Evolutionary conservation across 768 basidiomycete genomes (phyloP), one percentile per base, ranked within the genome.

Genomic region (Suillus subluteus): DNA sequence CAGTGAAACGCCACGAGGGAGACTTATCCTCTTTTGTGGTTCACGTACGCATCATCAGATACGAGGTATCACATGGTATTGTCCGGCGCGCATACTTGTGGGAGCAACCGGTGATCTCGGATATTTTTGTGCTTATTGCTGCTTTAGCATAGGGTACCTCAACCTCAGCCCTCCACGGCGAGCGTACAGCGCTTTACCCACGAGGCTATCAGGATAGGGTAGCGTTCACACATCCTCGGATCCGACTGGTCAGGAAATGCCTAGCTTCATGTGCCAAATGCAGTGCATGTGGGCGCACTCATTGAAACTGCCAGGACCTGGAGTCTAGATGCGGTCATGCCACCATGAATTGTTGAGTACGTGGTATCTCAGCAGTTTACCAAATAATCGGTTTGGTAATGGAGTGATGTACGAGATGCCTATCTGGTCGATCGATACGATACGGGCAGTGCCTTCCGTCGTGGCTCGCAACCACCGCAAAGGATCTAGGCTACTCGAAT

Each of bases 361-460:
- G 16, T 12, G 26, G 30, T 41, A 61, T 61, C 26, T 30, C 1
- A 9, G 43, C 26, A 9, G 26, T 26, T 40, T 30, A 41, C 37
- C 26, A 18, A 41, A 18, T 61, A 6, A 41, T 41, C 11, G 26
- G 21, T 43, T 43, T 30, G 16, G 40, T 40, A 26, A 40, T 26
- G 23, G 37, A 38, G 1, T 13, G 15, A 23, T 23, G 38, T 38
- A 58, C 23, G 32, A 37, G 23, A 41, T 59, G 13, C 40, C 26
- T 59, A 59, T 59, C 40, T 41, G 35, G 40, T 18, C 41, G 18
- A 61, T 61, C 58, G 58, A 59, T 58, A 6, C 18, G 38, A 9
- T 7, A 40, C 38, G 38, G 40, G 23, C 40, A 9, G 3, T 61
- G 11, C 15, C 26, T 30, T 43, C 26, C 40, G 41, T 40, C 59